These are phyloP conservation scores for Haematococcus lacustris DNA, from an alignment of 139 green algal species.

Conservation along the genomic window DNA sequence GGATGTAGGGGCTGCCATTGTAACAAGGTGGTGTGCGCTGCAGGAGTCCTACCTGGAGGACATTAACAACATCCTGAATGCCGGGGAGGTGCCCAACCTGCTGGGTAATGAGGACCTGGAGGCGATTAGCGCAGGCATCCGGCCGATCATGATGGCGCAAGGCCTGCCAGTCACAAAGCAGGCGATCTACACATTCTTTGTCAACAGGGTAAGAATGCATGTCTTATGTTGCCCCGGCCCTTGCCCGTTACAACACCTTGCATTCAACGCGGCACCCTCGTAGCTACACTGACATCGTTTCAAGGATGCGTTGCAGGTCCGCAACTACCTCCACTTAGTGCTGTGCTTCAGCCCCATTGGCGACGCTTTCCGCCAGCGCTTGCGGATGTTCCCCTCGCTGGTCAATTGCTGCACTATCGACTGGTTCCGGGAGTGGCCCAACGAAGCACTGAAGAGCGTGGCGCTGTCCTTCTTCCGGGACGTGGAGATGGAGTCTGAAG, in stretches of 20 bases:
- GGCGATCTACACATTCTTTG: constrained; percentile 50
- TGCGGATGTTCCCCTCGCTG: constrained; percentile 82
- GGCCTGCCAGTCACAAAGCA: constrained; percentile 59
- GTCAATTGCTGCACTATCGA: constrained; percentile 85
- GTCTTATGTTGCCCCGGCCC: no score
- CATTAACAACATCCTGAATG: constrained; percentile 82
- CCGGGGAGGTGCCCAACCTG: constrained; percentile 74
- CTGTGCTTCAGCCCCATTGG: constrained; percentile 72
- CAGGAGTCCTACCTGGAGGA: constrained; percentile 77
- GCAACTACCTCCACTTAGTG: constrained; percentile 68
- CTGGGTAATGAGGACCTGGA: constrained; percentile 62
- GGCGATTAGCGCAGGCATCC: constrained; percentile 52
- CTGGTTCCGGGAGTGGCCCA: constrained; percentile 75
- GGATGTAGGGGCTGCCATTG: background rate
- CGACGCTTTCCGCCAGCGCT: constrained; percentile 70
- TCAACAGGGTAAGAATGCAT: constrained; percentile 30
- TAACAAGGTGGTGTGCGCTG: background rate
- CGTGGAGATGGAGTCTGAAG: constrained; percentile 27
- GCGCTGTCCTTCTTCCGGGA: constrained; percentile 47
- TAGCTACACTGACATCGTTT: no score
- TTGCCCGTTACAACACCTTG: no score
- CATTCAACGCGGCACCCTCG: no score
- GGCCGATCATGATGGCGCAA: constrained; percentile 44
- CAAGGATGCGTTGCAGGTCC: constrained; percentile 42
- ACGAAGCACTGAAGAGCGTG: constrained; percentile 56